A percentile compares a stretch with the other conserved stretches of the same genome.
Conservation (phyloP, 805 yeast species). For the Danielia oregonensis region DNA sequence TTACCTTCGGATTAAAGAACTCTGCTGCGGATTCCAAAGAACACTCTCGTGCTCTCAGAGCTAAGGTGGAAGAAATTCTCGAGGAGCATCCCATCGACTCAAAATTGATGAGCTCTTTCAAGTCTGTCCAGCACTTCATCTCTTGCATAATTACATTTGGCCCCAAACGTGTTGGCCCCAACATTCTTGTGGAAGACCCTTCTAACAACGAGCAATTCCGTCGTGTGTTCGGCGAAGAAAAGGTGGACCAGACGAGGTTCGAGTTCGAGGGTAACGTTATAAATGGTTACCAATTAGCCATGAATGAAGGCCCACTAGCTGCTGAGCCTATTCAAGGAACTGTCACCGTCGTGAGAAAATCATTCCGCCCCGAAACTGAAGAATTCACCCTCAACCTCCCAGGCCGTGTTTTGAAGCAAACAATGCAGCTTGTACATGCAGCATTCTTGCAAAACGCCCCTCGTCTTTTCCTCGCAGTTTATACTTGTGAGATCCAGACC, state of each 20-base stretch:
- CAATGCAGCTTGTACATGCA: slow-evolving; percentile 69
- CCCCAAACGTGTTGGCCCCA: slow-evolving; percentile 72
- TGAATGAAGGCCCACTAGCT: slow-evolving; percentile 81
- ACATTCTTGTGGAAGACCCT: slow-evolving; percentile 59
- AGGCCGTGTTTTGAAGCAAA: slow-evolving; percentile 71
- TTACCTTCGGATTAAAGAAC: slow-evolving; percentile 14
- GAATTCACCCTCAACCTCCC: slow-evolving; percentile 44
- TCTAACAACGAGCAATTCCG: slow-evolving; percentile 24
- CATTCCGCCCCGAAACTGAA: slow-evolving; percentile 21
- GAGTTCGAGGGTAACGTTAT: slow-evolving; percentile 59
- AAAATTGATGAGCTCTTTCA: slow-evolving; percentile 19
- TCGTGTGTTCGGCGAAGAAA: slow-evolving; percentile 19
- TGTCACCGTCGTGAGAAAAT: slow-evolving; percentile 43
- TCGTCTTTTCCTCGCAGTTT: slow-evolving; percentile 86
- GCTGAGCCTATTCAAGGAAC: slow-evolving; percentile 87
- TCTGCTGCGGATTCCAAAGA: slow-evolving; percentile 8
- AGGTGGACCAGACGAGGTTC: slow-evolving; percentile 18
- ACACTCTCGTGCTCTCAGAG: slow-evolving; percentile 9
- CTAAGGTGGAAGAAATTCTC: slow-evolving; percentile 8
- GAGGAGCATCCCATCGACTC: slow-evolving; percentile 9
- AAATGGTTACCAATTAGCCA: slow-evolving; percentile 83
- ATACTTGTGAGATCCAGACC: slow-evolving; percentile 92
- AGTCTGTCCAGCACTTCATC: slow-evolving; percentile 18
- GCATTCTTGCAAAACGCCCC: slow-evolving; percentile 82
- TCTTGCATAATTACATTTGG: slow-evolving; percentile 62